These are phyloP conservation scores for Salinomyces thailandicus DNA, from an alignment of 2,329 filamentous ascomycete species.

Conservation along the genomic window DNA sequence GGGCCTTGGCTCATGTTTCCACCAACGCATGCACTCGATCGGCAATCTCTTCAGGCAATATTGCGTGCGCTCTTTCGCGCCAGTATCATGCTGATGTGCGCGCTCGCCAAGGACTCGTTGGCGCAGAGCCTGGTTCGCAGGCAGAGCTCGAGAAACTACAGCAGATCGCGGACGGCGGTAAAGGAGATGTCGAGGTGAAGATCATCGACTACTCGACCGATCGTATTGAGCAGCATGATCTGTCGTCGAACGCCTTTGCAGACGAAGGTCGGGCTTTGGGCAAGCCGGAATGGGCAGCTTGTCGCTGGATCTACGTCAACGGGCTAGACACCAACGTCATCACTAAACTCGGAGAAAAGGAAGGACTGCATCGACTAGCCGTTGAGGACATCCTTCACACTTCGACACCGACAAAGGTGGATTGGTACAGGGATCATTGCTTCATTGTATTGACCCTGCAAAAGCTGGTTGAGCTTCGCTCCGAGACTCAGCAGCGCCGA, in stretches of 20 bases:
- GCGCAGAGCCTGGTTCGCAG: background rate
- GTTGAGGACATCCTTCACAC: constrained; percentile 83
- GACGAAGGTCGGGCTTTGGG: constrained; percentile 53
- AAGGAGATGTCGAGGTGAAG: constrained; percentile 50
- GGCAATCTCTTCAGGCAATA: too few species aligned
- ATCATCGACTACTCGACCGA: constrained; percentile 75
- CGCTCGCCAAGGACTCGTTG: background rate
- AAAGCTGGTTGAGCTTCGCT: constrained; percentile 48
- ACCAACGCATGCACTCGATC: background rate
- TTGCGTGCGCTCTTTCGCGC: too few species aligned
- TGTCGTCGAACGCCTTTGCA: constrained; percentile 57
- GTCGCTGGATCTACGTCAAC: constrained; percentile 90
- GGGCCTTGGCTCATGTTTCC: too few species aligned
- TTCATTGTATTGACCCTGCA: constrained; percentile 41
- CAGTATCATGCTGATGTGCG: background rate
- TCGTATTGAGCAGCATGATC: constrained; percentile 47
- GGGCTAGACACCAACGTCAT: constrained; percentile 54
- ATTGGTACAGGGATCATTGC: constrained; percentile 61
- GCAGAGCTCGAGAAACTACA: background rate
- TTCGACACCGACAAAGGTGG: constrained; percentile 73
- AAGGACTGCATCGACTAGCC: constrained; percentile 68
- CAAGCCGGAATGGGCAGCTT: constrained; percentile 61
- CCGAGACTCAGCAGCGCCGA: background rate
- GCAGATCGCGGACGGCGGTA: background rate
- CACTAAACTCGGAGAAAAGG: constrained; percentile 61